Evolutionary conservation across 129 eudicot genomes (phyloP), one percentile per base, ranked within the genome.

Genomic region (Escallonia rubra): DNA sequence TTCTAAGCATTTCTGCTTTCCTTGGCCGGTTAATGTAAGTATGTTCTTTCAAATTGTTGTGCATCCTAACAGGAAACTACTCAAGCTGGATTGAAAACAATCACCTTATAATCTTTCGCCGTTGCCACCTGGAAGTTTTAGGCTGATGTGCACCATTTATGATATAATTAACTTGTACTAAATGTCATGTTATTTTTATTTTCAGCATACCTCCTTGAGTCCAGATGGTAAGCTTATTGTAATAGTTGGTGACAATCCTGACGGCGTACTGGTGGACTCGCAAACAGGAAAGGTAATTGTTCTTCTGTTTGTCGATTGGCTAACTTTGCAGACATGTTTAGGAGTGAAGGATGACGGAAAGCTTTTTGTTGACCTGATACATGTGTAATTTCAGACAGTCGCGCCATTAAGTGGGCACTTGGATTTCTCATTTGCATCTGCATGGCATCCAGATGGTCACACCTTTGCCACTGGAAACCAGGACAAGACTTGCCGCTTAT

Each of bases 21-120:
- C 96, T 61, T 92, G 98, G 98, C 89, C 98, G 10, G 98, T 92
- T 43, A 92, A 92, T 70, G 98, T 92, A 3, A 83, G 95, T 80
- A 64, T 52, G 61, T 55, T 51, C 58, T 14, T 9, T 46, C 50
- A 11, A 16, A 4, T 54, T 54, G 13, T 16, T 46, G 50, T 46
- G 50, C 8, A 46, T 5, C 10, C 7, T 6, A 10, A 43, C 55
- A 4, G 10, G 16, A 34, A 34, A 50, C 5, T 23, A 42, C 11
- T 38, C 8, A 57, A 11, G 34, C 16, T 14, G 12, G 4, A 46
- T 58, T 10, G 11, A 54, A 23, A 16, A 43, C 55, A 0, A 6
- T 38, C 7, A 7, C 7, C 34, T 10, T 7, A 13, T 69, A 9
- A 16, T 68, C 44, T 23, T 2, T 52, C 13, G 41, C 5, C 41